Conservation (phyloP, 2,329 filamentous ascomycete species). For the Ambrosiella beaveri region DNA sequence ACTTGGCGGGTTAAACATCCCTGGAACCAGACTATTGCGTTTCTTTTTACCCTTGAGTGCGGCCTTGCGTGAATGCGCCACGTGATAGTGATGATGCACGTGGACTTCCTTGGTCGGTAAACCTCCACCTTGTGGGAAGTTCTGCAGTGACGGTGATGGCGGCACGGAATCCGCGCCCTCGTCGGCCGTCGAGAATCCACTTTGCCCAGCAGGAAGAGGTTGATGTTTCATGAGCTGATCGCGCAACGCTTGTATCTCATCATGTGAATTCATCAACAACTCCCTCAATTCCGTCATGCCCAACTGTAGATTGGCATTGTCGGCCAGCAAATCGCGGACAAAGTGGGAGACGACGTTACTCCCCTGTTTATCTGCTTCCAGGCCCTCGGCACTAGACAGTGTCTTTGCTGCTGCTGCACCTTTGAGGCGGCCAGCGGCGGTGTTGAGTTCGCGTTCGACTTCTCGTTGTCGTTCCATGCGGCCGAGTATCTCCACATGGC, state of each 20-base stretch:
- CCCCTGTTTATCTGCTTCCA: slow-evolving; percentile 17
- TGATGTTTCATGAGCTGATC: slow-evolving; percentile 71
- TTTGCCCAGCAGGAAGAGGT: slow-evolving; percentile 23
- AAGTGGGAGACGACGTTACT: slow-evolving; percentile 74
- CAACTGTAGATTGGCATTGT: slow-evolving; percentile 85
- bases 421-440: slow-evolving; percentile 64
- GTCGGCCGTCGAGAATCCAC: not conserved
- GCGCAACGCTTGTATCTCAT: slow-evolving; percentile 75
- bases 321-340: slow-evolving; percentile 83
- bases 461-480: slow-evolving; percentile 71
- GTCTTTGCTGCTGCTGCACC: slow-evolving; percentile 58
- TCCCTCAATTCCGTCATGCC: slow-evolving; percentile 83
- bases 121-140: slow-evolving; percentile 19
- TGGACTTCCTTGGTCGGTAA: slow-evolving; percentile 55
- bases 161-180: not conserved
- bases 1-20: slow-evolving; percentile 38
- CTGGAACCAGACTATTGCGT: slow-evolving; percentile 44
- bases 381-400: slow-evolving; percentile 19
- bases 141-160: slow-evolving; percentile 12
- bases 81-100: slow-evolving; percentile 88
- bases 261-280: slow-evolving; percentile 78
- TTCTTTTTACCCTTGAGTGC: slow-evolving; percentile 51
- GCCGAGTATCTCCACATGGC: slow-evolving; percentile 62
- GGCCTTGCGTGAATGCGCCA: slow-evolving; percentile 37
- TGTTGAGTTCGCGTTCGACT: slow-evolving; percentile 67